Percentiles rank a stretch among this genome's conserved stretches.
Evolutionary conservation across 495 filamentous ascomycete species (phyloP).

Genomic region (Xylaria acuta): DNA sequence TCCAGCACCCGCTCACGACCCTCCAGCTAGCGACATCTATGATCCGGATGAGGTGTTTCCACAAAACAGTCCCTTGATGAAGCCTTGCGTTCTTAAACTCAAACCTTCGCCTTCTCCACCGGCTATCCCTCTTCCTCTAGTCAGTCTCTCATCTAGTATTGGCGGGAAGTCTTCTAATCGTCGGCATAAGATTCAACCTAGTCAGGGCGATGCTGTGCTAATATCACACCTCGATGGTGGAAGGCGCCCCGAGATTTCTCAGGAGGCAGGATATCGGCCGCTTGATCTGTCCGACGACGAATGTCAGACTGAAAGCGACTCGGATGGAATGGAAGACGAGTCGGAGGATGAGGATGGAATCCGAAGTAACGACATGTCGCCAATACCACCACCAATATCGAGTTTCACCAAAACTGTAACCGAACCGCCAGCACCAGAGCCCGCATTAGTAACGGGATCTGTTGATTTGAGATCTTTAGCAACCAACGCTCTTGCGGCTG

Average conservation of each 20-base stretch:
- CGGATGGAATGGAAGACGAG: constrained; percentile 34
- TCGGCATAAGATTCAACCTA: constrained; percentile 49
- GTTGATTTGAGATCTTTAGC: constrained; percentile 51
- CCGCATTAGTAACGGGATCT: constrained; percentile 24
- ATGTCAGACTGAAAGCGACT: constrained; percentile 34
- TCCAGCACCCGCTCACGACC: constrained; percentile 47
- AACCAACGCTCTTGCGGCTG: constrained; percentile 42
- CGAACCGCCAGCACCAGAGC: constrained; percentile 25
- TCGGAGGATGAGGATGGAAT: constrained; percentile 40
- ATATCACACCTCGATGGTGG: constrained; percentile 58
- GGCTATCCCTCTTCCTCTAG: constrained; percentile 40
- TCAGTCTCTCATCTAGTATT: constrained; percentile 47
- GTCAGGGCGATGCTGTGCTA: constrained; percentile 62
- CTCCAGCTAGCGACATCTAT: constrained; percentile 50
- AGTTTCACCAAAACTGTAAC: constrained; percentile 27
- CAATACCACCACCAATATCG: constrained; percentile 31
- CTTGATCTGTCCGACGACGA: constrained; percentile 35
- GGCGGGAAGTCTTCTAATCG: constrained; percentile 50
- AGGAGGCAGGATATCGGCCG: constrained; percentile 45
- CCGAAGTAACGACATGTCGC: constrained; percentile 40
- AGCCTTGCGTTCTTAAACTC: constrained; percentile 48
- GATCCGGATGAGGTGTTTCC: constrained; percentile 53
- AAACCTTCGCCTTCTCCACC: constrained; percentile 48
- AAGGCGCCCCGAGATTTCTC: constrained; percentile 53
- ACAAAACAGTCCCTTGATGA: constrained; percentile 50